Evolutionary conservation across 805 yeast genomes (phyloP).

Genomic region (Metschnikowia corniflorae): DNA sequence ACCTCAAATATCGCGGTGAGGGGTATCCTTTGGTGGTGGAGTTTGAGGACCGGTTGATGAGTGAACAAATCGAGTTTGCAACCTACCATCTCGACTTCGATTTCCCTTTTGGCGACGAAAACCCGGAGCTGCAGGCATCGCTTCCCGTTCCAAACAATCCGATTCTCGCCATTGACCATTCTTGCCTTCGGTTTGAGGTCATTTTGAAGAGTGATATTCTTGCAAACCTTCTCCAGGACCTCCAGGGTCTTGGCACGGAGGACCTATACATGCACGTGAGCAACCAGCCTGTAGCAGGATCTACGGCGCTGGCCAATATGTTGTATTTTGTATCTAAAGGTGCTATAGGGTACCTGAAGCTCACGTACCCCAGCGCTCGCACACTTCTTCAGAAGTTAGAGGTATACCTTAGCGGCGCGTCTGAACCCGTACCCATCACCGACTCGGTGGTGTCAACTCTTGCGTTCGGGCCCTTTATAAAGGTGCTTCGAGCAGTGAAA

Average conservation of each 20-base stretch:
- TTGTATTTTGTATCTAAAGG: conserved; percentile 63
- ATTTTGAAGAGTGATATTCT: conserved; percentile 39
- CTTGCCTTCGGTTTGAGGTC: conserved; percentile 31
- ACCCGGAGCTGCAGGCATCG: conserved; percentile 12
- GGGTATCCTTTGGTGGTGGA: conserved; percentile 39
- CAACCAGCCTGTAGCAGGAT: conserved; percentile 8
- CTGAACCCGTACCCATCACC: conserved; percentile 14
- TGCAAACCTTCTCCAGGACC: conserved; percentile 33
- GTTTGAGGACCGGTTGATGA: conserved; percentile 39
- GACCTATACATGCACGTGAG: conserved; percentile 33
- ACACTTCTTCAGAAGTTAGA: conserved; percentile 59
- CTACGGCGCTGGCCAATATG: conserved; percentile 23
- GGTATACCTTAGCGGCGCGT: conserved; percentile 24
- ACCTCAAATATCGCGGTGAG: conserved; percentile 35
- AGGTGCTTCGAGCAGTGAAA: conserved; percentile 34
- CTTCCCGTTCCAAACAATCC: background rate
- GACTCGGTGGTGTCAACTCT: conserved; percentile 28
- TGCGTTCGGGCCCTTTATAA: conserved; percentile 32
- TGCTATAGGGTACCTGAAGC: conserved; percentile 67
- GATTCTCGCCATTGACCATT: conserved; percentile 26
- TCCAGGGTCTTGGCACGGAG: conserved; percentile 33
- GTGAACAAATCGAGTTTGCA: conserved; percentile 40
- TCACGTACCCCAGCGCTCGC: conserved; percentile 61
- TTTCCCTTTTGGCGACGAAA: conserved; percentile 25
- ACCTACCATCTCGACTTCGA: conserved; percentile 33